Conservation (phyloP, 257 asterid genomes). For the Galeopsis tetrahit region DNA sequence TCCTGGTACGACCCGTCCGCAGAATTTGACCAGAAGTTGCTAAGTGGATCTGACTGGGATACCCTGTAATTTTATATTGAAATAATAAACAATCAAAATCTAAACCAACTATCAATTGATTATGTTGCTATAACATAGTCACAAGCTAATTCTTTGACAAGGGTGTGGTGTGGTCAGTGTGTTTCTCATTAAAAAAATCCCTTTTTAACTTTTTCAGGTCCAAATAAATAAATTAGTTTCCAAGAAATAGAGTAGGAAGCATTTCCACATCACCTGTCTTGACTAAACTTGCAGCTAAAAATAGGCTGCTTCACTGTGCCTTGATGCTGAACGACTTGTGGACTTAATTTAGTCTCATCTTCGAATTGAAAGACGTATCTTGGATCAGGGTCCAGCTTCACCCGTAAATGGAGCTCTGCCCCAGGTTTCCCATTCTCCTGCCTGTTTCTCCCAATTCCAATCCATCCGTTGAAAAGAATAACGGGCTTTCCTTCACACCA, state of each 20-base stretch:
- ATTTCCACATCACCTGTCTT: constrained; percentile 66
- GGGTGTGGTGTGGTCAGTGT: not conserved
- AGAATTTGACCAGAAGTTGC: constrained; percentile 62
- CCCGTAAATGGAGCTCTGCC: constrained; percentile 82
- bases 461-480: constrained; percentile 87
- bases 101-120: not conserved
- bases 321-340: constrained; percentile 92
- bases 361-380: constrained; percentile 91
- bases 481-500: constrained; percentile 89
- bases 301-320: constrained; percentile 85
- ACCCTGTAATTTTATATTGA: constrained; percentile 51
- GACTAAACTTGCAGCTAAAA: constrained; percentile 94
- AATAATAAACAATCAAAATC: not conserved
- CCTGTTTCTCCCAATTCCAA: constrained; percentile 82
- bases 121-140: not conserved
- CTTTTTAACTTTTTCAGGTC: not conserved
- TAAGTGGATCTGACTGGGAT: constrained; percentile 70
- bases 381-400: constrained; percentile 95
- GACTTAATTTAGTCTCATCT: constrained; percentile 82
- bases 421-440: constrained; percentile 71
- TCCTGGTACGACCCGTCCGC: constrained; percentile 67
- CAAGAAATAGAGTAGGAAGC: too few species aligned
- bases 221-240: not conserved
- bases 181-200: not conserved
- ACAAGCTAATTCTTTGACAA: not conserved